A percentile compares a stretch with the other conserved stretches of the same genome.
Conservation (phyloP, 371 early-diverging fungal species). For the Thermomucor indicae-seudaticae region DNA sequence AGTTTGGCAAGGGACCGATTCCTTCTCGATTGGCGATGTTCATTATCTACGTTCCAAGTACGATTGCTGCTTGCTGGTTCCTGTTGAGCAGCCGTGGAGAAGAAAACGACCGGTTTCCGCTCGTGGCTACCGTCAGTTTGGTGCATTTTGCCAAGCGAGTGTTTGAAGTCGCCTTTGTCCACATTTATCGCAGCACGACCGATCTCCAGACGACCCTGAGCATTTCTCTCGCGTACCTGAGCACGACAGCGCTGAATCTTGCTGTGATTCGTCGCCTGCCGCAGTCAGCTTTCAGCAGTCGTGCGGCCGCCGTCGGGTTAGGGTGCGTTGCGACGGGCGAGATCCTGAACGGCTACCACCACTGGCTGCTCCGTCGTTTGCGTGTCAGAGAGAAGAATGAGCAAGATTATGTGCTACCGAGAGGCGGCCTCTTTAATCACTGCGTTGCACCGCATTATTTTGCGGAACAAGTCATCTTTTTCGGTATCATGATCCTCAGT, state of each 20-base stretch:
- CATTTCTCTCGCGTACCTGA: conserved; percentile 17
- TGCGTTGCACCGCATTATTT: conserved; percentile 20
- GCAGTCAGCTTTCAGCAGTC: background rate
- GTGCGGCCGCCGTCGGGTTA: conserved; percentile 5
- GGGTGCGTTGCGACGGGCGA: conserved; percentile 25
- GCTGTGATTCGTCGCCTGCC: conserved; percentile 11
- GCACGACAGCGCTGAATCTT: conserved; percentile 4
- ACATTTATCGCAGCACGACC: conserved; percentile 25
- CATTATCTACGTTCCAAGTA: conserved; percentile 16
- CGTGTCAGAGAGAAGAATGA: conserved; percentile 5
- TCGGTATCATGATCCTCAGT: conserved; percentile 18
- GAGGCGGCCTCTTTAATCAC: conserved; percentile 20
- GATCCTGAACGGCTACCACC: conserved; percentile 27
- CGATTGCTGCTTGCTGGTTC: conserved; percentile 7
- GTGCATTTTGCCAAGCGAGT: conserved; percentile 22
- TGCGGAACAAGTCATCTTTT: conserved; percentile 17
- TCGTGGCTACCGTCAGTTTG: conserved; percentile 7
- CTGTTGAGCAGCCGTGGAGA: background rate
- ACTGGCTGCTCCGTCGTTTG: conserved; percentile 18
- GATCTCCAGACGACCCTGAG: conserved; percentile 9
- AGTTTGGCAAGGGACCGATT: conserved; percentile 21
- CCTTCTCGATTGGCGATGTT: conserved; percentile 19
- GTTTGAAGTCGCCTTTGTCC: conserved; percentile 28
- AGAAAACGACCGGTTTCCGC: conserved; percentile 4
- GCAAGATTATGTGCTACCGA: conserved; percentile 12